Evolutionary conservation across 1,284 basidiomycete species (phyloP), one percentile per base, ranked within the genome.

Genomic region (Cutaneotrichosporon curvatum): DNA sequence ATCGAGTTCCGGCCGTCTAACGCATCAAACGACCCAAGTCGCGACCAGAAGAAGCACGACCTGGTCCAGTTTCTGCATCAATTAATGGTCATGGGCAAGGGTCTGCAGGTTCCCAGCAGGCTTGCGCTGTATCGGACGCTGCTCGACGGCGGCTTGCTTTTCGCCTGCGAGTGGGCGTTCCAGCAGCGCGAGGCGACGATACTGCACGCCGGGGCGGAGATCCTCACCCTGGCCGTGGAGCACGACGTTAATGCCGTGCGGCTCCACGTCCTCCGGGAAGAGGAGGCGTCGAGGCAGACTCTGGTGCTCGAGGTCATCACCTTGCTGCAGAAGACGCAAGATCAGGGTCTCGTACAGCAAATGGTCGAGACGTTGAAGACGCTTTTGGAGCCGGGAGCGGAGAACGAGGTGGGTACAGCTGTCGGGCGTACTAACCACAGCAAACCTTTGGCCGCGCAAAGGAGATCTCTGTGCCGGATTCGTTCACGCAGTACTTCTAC

Each of bases 11-110:
- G 84, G 51, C 25, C 25, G 12, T 28, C 25, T 7, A 28, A 12
- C 25, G 25, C 25, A 12, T 28, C 25, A 7, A 12, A 28, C 25
- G 25, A 28, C 25, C 25, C 25, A 12, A 28, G 25, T 12, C 78
- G 84, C 52, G 81, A 82, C 57, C 14, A 39, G 37, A 43, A 75
- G 14, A 63, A 59, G 47, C 56, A 56, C 73, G 85, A 91, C 60
- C 82, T 88, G 19, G 80, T 95, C 31, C 73, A 84, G 37, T 84
- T 99, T 56, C 75, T 98, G 34, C 91, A 96, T 61, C 90, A 96
- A 60, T 80, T 98, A 8, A 89, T 88, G 63, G 77, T 84, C 37
- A 95, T 97, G 85, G 91, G 88, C 55, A 98, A 97, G 77, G 90
- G 90, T 62, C 83, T 97, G 12, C 94, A 97, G 67, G 77, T 96